Evolutionary conservation across 2,329 filamentous ascomycete genomes (phyloP).

Genomic region (Alternaria arbusti): DNA sequence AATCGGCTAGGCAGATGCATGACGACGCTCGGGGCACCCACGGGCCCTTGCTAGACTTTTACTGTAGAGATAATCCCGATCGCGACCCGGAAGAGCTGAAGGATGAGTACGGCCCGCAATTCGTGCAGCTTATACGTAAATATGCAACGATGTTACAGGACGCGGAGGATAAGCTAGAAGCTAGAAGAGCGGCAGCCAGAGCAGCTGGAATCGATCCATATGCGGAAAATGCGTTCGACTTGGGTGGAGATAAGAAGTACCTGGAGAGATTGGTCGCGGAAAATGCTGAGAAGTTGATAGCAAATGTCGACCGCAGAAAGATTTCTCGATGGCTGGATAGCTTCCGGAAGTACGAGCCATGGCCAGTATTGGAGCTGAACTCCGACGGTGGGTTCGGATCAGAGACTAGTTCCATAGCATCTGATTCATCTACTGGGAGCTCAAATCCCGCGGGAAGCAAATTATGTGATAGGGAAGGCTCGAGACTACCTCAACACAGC

Average conservation of each 20-base stretch:
- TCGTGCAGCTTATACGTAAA: background rate
- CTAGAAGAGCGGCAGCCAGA: accelerated
- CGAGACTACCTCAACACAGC: background rate
- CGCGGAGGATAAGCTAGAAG: accelerated
- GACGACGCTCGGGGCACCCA: background rate
- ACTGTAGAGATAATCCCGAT: background rate
- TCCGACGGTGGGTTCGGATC: background rate
- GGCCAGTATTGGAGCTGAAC: background rate
- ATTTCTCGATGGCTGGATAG: background rate
- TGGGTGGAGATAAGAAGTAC: background rate
- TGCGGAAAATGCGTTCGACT: background rate
- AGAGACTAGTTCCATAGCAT: background rate
- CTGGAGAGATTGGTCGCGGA: background rate
- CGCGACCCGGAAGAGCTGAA: background rate
- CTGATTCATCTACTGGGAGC: background rate
- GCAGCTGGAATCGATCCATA: background rate
- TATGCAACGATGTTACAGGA: accelerated
- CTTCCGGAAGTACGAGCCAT: background rate
- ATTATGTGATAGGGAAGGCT: background rate
- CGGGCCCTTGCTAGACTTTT: background rate
- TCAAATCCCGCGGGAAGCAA: background rate
- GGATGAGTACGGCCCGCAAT: background rate
- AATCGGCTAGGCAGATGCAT: background rate
- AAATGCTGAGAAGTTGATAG: background rate
- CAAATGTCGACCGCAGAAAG: background rate